Conservation (phyloP, 2,329 filamentous ascomycete genomes). For the Allantophomopsis lycopodina region DNA sequence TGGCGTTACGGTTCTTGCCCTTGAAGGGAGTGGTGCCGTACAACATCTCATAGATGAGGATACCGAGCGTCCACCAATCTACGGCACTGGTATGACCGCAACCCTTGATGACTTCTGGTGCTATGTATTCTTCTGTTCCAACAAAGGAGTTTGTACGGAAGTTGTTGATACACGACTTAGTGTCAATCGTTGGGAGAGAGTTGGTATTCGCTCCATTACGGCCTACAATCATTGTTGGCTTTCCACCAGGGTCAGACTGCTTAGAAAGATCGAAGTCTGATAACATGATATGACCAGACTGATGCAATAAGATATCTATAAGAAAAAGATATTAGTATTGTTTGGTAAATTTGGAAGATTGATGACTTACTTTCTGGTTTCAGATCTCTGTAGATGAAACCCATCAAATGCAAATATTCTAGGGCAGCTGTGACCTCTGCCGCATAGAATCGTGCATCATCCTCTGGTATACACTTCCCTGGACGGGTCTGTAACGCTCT, state of each 20-base stretch:
- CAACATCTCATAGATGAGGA: slow-evolving; percentile 97
- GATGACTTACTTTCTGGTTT: slow-evolving; percentile 82
- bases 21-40: slow-evolving; percentile 98
- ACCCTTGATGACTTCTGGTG: slow-evolving; percentile 96
- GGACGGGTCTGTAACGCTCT: slow-evolving; percentile 88
- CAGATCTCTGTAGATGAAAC: slow-evolving; percentile 95
- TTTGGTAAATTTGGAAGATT: slow-evolving; percentile 5
- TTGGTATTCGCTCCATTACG: slow-evolving; percentile 71
- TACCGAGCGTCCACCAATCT: slow-evolving; percentile 98
- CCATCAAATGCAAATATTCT: slow-evolving; percentile 97
- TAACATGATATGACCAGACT: slow-evolving; percentile 99
- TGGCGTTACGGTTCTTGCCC: slow-evolving; percentile 96
- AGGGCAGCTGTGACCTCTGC: slow-evolving; percentile 93
- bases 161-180: slow-evolving; percentile 94
- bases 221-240: slow-evolving; percentile 93
- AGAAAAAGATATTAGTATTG: slow-evolving; percentile 22
- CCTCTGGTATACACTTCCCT: slow-evolving; percentile 93
- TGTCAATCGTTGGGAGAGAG: slow-evolving; percentile 92
- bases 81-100: slow-evolving; percentile 97
- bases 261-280: slow-evolving; percentile 98
- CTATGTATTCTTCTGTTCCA: slow-evolving; percentile 97
- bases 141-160: slow-evolving; percentile 98
- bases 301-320: slow-evolving; percentile 86
- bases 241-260: slow-evolving; percentile 89
- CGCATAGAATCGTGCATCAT: slow-evolving; percentile 93